Evolutionary conservation across 192 early-diverging fungal species (phyloP).

Genomic region (Coemansia sp.): DNA sequence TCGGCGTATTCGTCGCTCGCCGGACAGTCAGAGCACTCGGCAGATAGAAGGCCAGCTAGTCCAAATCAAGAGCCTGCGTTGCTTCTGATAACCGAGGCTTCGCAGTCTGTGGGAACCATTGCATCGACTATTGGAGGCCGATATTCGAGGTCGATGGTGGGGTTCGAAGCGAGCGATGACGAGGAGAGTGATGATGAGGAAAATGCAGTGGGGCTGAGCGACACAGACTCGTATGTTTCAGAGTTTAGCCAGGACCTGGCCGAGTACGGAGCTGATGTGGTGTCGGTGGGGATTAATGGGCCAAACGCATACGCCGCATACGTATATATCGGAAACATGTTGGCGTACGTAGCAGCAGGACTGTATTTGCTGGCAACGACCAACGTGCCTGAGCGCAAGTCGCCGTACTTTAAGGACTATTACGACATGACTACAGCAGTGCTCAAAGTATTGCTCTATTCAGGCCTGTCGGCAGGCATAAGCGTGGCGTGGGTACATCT

Average conservation of each 20-base stretch:
- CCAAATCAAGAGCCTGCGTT: slow-evolving; percentile 27
- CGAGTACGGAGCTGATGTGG: slow-evolving; percentile 22
- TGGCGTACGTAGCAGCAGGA: slow-evolving; percentile 16
- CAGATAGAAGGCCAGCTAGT: neutral
- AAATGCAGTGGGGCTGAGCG: slow-evolving; percentile 4
- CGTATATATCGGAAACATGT: slow-evolving; percentile 26
- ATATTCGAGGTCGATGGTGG: slow-evolving; percentile 19
- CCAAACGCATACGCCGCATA: slow-evolving; percentile 35
- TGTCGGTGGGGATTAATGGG: slow-evolving; percentile 22
- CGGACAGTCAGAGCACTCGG: slow-evolving; percentile 1
- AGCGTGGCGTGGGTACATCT: slow-evolving; percentile 44
- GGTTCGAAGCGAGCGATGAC: slow-evolving; percentile 12
- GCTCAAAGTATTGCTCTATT: slow-evolving; percentile 19
- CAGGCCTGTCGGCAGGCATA: slow-evolving; percentile 19
- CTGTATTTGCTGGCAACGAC: slow-evolving; percentile 32
- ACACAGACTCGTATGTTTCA: slow-evolving; percentile 44
- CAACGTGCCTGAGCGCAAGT: slow-evolving; percentile 24
- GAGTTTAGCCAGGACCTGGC: slow-evolving; percentile 51
- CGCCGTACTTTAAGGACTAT: slow-evolving; percentile 43
- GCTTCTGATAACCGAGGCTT: slow-evolving; percentile 14
- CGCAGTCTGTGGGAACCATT: slow-evolving; percentile 26
- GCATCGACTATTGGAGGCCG: slow-evolving; percentile 10
- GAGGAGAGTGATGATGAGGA: slow-evolving; percentile 17
- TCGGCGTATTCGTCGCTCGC: slow-evolving; percentile 36
- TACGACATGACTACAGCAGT: slow-evolving; percentile 36